Percentiles rank a stretch among this genome's conserved stretches.
phyloP scores from a whole-genome alignment of 1,139 yeast genomes.

The Scheffersomyces illinoinensis region DNA sequence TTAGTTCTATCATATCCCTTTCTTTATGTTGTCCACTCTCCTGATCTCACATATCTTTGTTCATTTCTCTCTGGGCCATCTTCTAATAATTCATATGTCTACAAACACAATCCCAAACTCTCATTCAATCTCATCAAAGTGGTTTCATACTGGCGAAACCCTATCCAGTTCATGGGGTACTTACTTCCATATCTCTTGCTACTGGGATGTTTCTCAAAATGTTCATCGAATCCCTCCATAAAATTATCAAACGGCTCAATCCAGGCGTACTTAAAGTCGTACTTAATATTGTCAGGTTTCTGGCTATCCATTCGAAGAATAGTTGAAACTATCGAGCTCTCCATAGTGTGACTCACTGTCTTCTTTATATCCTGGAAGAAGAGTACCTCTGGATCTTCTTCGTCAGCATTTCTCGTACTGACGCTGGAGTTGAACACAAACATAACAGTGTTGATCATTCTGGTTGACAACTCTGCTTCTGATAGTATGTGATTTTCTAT shows the following conservation, averaged over 20 bases:
- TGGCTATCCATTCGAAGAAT: slow-evolving; percentile 31
- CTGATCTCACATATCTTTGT: background rate
- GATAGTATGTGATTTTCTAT: background rate
- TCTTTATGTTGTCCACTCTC: background rate
- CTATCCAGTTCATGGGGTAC: slow-evolving; percentile 16
- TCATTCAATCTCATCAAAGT: slow-evolving; percentile 40
- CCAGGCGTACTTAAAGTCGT: slow-evolving; percentile 34
- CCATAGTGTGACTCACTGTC: slow-evolving; percentile 21
- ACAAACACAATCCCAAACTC: slow-evolving; percentile 25
- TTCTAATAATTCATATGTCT: slow-evolving; percentile 3
- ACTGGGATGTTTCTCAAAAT: background rate
- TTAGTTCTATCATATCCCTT: background rate
- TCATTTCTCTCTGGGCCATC: background rate
- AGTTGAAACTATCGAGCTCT: slow-evolving; percentile 28
- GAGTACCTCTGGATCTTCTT: slow-evolving; percentile 13
- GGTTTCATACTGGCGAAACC: slow-evolving; percentile 29
- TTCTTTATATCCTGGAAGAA: slow-evolving; percentile 23
- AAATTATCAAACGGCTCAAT: slow-evolving; percentile 11
- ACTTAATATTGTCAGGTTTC: slow-evolving; percentile 29
- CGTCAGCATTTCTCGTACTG: slow-evolving; percentile 7
- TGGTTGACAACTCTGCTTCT: slow-evolving; percentile 17
- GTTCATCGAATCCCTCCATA: slow-evolving; percentile 9
- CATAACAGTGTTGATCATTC: slow-evolving; percentile 35
- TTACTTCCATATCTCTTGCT: slow-evolving; percentile 2
- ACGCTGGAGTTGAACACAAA: slow-evolving; percentile 45